A percentile compares a stretch with the other conserved stretches of the same genome.
phyloP scores from a whole-genome alignment of 257 asterid species.

The Penstemon eatonii region DNA sequence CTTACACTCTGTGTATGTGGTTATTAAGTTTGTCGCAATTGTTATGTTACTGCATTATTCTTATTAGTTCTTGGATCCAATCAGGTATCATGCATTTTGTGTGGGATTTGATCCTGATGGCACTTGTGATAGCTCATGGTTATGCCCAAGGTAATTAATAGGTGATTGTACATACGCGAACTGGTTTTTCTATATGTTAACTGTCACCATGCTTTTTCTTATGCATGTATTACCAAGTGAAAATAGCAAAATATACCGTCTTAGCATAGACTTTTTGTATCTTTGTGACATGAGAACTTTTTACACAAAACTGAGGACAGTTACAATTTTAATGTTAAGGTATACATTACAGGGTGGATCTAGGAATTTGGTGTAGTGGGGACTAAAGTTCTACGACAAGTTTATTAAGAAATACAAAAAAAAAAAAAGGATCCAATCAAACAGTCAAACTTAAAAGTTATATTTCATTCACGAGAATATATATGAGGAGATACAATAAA shows the following conservation, averaged over 20 bases:
- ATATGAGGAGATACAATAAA: too few species aligned
- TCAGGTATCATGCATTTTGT: constrained; percentile 97
- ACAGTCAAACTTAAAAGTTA: too few species aligned
- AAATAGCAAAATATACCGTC: background rate
- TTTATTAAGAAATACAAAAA: too few species aligned
- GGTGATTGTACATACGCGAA: constrained; percentile 10
- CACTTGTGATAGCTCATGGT: constrained; percentile 84
- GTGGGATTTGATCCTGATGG: constrained; percentile 97
- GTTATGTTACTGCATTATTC: constrained; percentile 14
- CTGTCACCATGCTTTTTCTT: constrained; percentile 11
- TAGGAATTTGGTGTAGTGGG: too few species aligned
- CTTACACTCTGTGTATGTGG: constrained; percentile 15
- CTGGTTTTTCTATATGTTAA: constrained; percentile 15
- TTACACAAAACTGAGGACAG: background rate
- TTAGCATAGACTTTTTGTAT: background rate
- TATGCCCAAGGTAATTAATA: constrained; percentile 82
- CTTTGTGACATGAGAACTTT: constrained; percentile 1
- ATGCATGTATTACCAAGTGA: constrained; percentile 10
- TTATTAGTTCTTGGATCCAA: constrained; percentile 32
- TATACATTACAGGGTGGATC: too few species aligned
- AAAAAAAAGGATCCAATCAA: too few species aligned
- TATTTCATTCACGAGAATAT: too few species aligned
- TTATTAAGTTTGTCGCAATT: constrained; percentile 15
- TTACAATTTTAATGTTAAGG: too few species aligned
- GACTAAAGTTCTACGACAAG: too few species aligned